Percentiles rank a stretch among this genome's conserved stretches.
phyloP scores from a whole-genome alignment of 116 monocot genomes.

The Posidonia oceanica region DNA sequence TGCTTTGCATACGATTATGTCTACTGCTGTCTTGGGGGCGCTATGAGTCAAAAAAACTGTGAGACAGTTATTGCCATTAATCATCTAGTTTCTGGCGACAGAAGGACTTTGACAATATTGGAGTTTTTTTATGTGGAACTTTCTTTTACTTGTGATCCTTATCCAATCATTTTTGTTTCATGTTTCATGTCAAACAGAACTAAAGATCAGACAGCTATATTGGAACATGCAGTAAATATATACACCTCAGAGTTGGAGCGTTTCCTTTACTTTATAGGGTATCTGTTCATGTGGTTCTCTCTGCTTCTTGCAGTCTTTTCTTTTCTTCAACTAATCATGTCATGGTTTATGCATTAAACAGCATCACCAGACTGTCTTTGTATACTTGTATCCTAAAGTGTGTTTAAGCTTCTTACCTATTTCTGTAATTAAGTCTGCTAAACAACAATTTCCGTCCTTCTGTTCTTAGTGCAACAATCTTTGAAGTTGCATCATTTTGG shows the following conservation, averaged over 20 bases:
- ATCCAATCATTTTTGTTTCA: not conserved
- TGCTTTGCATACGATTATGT: constrained; percentile 54
- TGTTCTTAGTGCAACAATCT: no score
- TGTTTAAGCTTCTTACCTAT: no score
- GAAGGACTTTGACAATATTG: not conserved
- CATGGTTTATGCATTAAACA: no score
- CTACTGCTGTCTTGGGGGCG: constrained; percentile 62
- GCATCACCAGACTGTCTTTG: no score
- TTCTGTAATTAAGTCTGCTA: no score
- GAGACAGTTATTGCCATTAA: constrained; percentile 11
- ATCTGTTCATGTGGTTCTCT: not conserved
- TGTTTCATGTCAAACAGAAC: constrained; percentile 34
- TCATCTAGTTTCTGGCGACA: not conserved
- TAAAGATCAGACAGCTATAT: constrained; percentile 36
- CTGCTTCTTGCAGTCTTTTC: not conserved
- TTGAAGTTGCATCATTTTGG: no score
- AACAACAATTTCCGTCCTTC: no score
- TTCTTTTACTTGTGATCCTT: no score
- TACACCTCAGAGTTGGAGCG: constrained; percentile 76
- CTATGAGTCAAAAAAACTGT: constrained; percentile 52
- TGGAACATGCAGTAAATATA: constrained; percentile 56
- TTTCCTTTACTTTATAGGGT: constrained; percentile 82
- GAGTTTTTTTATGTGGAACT: not conserved
- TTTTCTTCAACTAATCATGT: not conserved
- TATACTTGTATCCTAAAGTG: no score